Evolutionary conservation across 1,284 basidiomycete species (phyloP), one percentile per base, ranked within the genome.

Genomic region (Ceraceosorus guamensis): DNA sequence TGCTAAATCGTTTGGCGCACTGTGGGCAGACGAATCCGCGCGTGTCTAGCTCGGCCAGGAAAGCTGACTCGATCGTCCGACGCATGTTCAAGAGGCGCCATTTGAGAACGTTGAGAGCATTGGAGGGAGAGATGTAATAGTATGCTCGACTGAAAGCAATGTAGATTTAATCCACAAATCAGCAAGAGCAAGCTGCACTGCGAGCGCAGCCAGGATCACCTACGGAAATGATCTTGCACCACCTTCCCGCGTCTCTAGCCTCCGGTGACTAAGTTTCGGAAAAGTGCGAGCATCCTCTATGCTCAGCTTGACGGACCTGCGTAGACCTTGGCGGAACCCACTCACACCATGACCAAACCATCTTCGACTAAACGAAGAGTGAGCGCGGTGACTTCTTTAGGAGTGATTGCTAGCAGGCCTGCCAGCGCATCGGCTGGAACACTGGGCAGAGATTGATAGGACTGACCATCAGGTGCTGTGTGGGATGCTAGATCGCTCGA

Each of bases 61-160:
- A 50, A 48, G 57, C 85, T 45, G 87, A 85, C 59, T 98, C 92
- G 64, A 98, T 91, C 56, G 84, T 84, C 60, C 86, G 83, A 62
- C 87, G 84, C 86, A 99, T 95, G 73, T 89, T 87, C n/a, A 90
- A 88, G 59, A 98, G 85, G 39, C 91, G 83, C 89, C 93, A 98
- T 78, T 97, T 96, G 74, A 93, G 88, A 49, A 97, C 91, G 76
- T 98, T 91, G 78, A 90, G 90, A 73, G 96, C 93, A 71, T 87
- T 84, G 67, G 90, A 86, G 77, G 91, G 93, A 79, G 98, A 88
- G 73, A 99, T 87, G 78, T 89, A 97, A 80, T 91, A 98, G 80
- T 97, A 99, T 16, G 43, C 45, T 44, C 45, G 39, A n/a, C 43
- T 46, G n/a, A 24, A 11, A 14, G 13, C 16, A 13, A 13, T 13